These are phyloP conservation scores for Globisporangium middletonii DNA, from an alignment of 352 stramenopile genomes.

Conservation along the genomic window DNA sequence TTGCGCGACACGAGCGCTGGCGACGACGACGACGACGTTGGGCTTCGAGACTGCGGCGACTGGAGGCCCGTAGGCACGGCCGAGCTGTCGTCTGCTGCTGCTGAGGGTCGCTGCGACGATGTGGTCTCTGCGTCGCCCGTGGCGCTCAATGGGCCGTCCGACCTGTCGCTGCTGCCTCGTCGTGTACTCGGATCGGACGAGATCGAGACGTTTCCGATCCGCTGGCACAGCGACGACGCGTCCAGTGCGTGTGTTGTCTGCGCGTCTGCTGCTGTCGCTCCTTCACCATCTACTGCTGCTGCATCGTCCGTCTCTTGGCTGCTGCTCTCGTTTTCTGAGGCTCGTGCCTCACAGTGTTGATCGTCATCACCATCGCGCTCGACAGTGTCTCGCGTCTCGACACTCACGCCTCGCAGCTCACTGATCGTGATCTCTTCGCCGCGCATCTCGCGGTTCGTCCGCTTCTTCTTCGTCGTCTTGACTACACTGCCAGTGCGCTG, in stretches of 20 bases:
- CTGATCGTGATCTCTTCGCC: not conserved
- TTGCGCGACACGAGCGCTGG: constrained; percentile 14
- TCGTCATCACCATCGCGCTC: not conserved
- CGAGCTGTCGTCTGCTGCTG: not conserved
- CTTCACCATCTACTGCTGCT: not conserved
- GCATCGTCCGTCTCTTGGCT: not conserved
- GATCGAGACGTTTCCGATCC: constrained; percentile 75
- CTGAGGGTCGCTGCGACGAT: no score
- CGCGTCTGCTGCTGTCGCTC: not conserved
- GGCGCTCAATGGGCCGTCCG: no score
- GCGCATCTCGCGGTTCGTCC: constrained; percentile 6
- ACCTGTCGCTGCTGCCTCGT: not conserved
- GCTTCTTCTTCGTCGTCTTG: constrained; percentile 6
- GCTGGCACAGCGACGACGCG: constrained; percentile 48
- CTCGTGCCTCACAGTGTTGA: not conserved
- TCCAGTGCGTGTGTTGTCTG: constrained; percentile 9
- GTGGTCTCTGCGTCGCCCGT: not conserved
- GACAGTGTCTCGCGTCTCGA: not conserved
- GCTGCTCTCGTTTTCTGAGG: not conserved
- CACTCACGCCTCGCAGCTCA: not conserved
- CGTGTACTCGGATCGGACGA: constrained; percentile 22
- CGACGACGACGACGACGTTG: constrained; percentile 11
- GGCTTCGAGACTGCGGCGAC: constrained; percentile 11
- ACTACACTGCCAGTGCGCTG: not conserved
- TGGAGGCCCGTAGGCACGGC: not conserved